These are phyloP conservation scores for Cutaneotrichosporon dermatis DNA, from an alignment of 1,284 basidiomycete genomes.

Conservation along the genomic window DNA sequence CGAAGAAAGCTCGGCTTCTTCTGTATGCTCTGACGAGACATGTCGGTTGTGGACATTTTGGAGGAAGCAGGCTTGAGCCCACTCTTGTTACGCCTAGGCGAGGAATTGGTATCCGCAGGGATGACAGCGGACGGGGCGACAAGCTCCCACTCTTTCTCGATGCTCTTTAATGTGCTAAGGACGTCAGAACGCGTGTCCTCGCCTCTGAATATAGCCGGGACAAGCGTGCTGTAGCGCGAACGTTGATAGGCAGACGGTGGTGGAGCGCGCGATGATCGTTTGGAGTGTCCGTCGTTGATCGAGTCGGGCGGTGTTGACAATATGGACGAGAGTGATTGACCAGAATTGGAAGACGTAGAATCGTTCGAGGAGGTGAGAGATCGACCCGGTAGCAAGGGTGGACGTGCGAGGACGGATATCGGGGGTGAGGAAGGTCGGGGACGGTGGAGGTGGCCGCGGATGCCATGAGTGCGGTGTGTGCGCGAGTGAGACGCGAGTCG, in stretches of 20 bases:
- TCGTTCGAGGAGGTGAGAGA: neutral
- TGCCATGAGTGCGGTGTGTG: neutral
- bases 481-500: neutral
- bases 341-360: neutral
- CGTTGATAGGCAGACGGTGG: neutral
- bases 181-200: slow-evolving; percentile 14
- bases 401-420: slow-evolving; percentile 7
- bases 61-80: neutral
- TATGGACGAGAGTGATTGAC: slow-evolving; percentile 3
- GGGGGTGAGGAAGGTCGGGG: slow-evolving; percentile 8
- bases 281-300: neutral
- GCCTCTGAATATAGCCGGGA: slow-evolving; percentile 10
- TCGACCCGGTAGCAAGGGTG: slow-evolving; percentile 5
- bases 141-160: slow-evolving; percentile 18
- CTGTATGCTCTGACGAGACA: slow-evolving; percentile 1
- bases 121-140: slow-evolving; percentile 2
- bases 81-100: neutral
- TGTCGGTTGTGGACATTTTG: slow-evolving; percentile 12
- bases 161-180: slow-evolving; percentile 6
- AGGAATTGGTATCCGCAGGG: neutral
- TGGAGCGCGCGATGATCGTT: neutral
- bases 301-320: slow-evolving; percentile 1
- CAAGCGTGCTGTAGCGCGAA: neutral
- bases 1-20: slow-evolving; percentile 16
- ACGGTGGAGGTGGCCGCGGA: neutral